Base-by-base conservation (phyloP, 2,329 filamentous ascomycete species). In the Aspergillus ochraceus region DNA sequence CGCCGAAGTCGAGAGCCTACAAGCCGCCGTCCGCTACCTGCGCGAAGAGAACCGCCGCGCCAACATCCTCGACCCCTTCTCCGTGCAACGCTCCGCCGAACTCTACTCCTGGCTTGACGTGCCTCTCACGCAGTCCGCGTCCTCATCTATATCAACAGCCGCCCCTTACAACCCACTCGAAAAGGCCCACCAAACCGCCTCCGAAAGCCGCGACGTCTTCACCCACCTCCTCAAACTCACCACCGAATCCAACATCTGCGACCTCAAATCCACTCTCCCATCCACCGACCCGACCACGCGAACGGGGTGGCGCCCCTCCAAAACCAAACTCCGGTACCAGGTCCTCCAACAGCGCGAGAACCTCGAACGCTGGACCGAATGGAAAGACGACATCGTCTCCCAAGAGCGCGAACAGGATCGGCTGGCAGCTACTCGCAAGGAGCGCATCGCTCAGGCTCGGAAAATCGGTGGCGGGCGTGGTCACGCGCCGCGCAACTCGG, bases 1-100 rank as follows among this genome's bases (percentile, higher is more conserved):
- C 29, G 68, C 74, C 14, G 79, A 81, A 60, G 74, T 81, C 20
- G 68, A 69, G 54, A 76, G 71, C 62, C 73, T 81, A 12, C 77
- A 80, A 70, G 74, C 78, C n/a, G 77, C 79, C 1, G 75, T 81
- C 6, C 77, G 79, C 52, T 80, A 76, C 65, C 67, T 81, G 8
- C 77, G 78, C 36, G 75, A 77, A 55, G 79, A 81, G 54, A 80
- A 79, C 60, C 74, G 75, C 26, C 76, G 76, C 26, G 66, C 71
- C 22, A 77, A 71, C 52, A 68, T 77, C 22, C 71, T 77, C 51
- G 75, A 78, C 57, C 76, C 77, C 3, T 78, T 76, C 64, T 77
- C 77, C 12, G 67, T 79, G 32, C 76, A 77, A 60, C 70, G 74
- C 54, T 73, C 74, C 10, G 72, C 72, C 10, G 74, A 76, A 36